Conservation (phyloP, 75 land plant species). For the Gnetum montanum region DNA sequence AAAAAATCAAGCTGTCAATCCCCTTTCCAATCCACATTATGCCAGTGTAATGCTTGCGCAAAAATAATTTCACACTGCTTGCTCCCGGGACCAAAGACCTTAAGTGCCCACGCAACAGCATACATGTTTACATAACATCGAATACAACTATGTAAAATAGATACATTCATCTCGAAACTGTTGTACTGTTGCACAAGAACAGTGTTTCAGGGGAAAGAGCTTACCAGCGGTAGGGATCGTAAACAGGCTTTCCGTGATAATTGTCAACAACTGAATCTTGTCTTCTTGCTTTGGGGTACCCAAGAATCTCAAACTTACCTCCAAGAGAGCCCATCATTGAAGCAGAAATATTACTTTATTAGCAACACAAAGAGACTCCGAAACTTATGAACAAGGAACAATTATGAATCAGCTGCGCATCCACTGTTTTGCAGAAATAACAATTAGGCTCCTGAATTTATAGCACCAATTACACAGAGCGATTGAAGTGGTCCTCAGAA, state of each 20-base stretch:
- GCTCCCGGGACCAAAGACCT: neutral
- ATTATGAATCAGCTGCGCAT: no score
- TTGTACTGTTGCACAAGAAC: neutral
- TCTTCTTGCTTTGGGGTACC: constrained; percentile 17
- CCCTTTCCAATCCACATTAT: neutral
- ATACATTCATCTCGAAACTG: neutral
- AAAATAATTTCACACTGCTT: neutral
- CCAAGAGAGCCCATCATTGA: constrained; percentile 26
- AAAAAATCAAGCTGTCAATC: neutral
- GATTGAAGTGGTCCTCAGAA: no score
- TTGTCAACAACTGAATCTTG: constrained; percentile 31
- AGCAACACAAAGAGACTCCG: no score
- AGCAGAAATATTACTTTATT: no score
- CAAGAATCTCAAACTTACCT: constrained; percentile 2
- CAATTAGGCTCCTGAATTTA: no score
- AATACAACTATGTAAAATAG: neutral
- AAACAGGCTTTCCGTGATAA: constrained; percentile 21
- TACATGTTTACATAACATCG: neutral
- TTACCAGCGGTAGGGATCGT: constrained; percentile 43
- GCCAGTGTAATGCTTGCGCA: no score
- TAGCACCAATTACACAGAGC: no score
- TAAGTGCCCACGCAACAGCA: no score
- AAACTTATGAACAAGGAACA: no score
- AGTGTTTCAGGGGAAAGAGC: neutral
- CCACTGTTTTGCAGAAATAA: no score